A percentile compares a stretch with the other conserved stretches of the same genome.
phyloP scores from a whole-genome alignment of 1,139 yeast genomes.

The Taphrina communis region DNA sequence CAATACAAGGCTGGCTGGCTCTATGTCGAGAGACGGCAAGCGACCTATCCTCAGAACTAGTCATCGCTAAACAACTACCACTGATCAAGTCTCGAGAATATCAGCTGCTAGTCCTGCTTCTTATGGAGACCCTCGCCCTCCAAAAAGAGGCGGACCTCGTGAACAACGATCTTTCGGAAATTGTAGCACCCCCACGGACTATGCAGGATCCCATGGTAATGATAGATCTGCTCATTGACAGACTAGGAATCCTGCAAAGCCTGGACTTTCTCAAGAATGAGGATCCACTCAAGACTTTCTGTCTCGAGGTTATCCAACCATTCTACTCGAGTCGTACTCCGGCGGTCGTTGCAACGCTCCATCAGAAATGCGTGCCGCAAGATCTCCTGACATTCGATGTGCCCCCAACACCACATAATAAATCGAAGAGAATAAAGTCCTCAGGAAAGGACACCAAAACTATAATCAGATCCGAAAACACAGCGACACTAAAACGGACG shows the following conservation, averaged over 20 bases:
- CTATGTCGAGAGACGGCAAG: background rate
- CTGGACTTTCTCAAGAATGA: slow-evolving; percentile 15
- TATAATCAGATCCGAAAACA: background rate
- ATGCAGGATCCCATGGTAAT: background rate
- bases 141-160: background rate
- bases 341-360: slow-evolving; percentile 1
- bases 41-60: background rate
- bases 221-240: slow-evolving; percentile 27
- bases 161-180: background rate
- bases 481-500: slow-evolving; percentile 29
- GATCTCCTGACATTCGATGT: slow-evolving; percentile 22
- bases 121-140: slow-evolving; percentile 19
- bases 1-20: background rate
- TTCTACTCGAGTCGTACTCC: slow-evolving; percentile 25
- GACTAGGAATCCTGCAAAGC: slow-evolving; percentile 25
- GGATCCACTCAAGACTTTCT: slow-evolving; percentile 26
- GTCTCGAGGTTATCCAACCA: slow-evolving; percentile 32
- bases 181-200: background rate
- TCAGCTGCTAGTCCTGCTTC: slow-evolving; percentile 24
- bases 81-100: slow-evolving; percentile 29
- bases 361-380: slow-evolving; percentile 31
- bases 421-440: background rate
- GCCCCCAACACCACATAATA: slow-evolving; percentile 15
- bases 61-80: background rate
- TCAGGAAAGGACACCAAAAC: background rate